Evolutionary conservation across 352 stramenopile species (phyloP).

Genomic region (Globisporangium barbulae): DNA sequence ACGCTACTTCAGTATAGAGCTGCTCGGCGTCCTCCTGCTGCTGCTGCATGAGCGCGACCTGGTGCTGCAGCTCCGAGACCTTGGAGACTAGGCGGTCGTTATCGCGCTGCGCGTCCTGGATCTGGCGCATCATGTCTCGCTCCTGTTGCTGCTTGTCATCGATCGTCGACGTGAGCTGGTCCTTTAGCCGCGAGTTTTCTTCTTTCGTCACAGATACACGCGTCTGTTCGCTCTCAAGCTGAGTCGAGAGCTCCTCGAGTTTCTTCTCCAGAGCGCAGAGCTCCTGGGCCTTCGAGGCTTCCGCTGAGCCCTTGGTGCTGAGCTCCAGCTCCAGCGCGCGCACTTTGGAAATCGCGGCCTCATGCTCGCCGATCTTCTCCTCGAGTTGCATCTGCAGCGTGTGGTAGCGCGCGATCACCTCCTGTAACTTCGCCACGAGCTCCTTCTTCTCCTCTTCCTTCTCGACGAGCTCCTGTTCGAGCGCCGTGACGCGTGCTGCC

Average conservation of each 20-base stretch:
- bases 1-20: constrained; percentile 54
- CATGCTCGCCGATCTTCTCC: constrained; percentile 44
- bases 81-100: constrained; percentile 28
- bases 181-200: constrained; percentile 48
- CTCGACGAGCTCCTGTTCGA: constrained; percentile 35
- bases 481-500: constrained; percentile 20
- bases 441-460: constrained; percentile 51
- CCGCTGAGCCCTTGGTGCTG: constrained; percentile 19
- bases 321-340: constrained; percentile 57
- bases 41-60: constrained; percentile 37
- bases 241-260: constrained; percentile 23
- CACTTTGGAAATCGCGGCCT: constrained; percentile 42
- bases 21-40: constrained; percentile 60
- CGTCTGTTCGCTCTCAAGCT: constrained; percentile 41
- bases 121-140: constrained; percentile 26
- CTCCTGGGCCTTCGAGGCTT: constrained; percentile 18
- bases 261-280: constrained; percentile 30
- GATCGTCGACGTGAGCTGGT: constrained; percentile 39
- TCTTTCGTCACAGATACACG: constrained; percentile 48
- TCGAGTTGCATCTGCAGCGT: constrained; percentile 49
- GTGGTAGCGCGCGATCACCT: constrained; percentile 49
- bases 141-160: constrained; percentile 56
- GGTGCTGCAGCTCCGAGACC: constrained; percentile 41
- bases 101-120: constrained; percentile 17
- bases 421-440: constrained; percentile 42